These are phyloP conservation scores for Gracilaria caudata DNA, from an alignment of 23 red algal species.

Conservation along the genomic window DNA sequence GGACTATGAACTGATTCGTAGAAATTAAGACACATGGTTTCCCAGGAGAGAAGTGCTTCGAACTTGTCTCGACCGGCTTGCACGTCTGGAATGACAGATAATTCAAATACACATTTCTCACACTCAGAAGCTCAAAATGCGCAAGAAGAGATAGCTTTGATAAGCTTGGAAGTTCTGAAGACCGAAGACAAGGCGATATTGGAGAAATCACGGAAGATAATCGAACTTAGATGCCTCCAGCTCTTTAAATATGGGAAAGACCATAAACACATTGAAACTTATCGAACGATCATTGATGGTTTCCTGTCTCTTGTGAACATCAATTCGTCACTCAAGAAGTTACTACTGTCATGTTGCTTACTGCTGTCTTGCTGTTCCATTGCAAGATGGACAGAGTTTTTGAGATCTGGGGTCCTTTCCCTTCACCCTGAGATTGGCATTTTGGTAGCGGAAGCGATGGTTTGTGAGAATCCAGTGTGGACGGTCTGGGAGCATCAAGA, in stretches of 20 bases:
- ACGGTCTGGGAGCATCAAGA: background rate
- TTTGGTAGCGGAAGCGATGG: background rate
- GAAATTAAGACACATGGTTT: background rate
- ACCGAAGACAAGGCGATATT: background rate
- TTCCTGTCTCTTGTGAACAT: background rate
- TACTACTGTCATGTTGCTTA: background rate
- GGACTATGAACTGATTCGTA: too few species aligned
- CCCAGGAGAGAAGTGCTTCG: background rate
- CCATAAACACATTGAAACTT: background rate
- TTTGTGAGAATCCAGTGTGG: background rate
- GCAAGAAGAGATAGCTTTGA: slow-evolving; percentile 10
- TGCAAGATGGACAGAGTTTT: slow-evolving; percentile 7
- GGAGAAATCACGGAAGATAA: background rate
- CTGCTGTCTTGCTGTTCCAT: slow-evolving; percentile 5
- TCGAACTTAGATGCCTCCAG: background rate
- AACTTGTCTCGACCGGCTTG: background rate
- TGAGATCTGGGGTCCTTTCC: background rate
- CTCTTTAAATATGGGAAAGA: background rate
- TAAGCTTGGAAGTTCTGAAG: background rate
- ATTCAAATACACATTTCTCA: background rate
- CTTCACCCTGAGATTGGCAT: background rate
- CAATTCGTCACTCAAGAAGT: background rate
- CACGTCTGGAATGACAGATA: background rate
- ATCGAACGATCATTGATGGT: slow-evolving; percentile 4
- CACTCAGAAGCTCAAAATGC: background rate